Conservation (phyloP, 225 moss, liverwort and hornwort species). For the Marchantia paleacea region DNA sequence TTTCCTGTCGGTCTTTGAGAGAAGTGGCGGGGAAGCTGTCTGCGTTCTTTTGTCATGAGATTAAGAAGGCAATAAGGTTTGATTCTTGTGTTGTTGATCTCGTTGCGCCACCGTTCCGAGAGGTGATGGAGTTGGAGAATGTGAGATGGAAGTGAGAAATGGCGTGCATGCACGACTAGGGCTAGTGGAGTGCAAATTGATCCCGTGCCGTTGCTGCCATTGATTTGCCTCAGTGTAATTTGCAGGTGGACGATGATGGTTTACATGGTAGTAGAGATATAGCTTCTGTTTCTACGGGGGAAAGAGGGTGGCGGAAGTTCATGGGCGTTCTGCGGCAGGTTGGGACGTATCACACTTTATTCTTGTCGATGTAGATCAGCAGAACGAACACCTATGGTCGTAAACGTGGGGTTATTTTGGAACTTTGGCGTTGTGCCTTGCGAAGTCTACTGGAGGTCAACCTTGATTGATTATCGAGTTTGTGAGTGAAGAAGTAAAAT, state of each 20-base stretch:
- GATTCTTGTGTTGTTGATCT: neutral
- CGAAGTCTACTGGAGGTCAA: neutral
- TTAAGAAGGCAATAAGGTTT: neutral
- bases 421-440: neutral
- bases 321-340: neutral
- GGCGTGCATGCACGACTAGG: constrained; percentile 8
- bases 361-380: neutral
- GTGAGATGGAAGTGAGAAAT: neutral
- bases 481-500: neutral
- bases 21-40: neutral
- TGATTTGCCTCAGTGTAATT: constrained; percentile 6
- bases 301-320: neutral
- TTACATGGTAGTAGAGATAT: neutral
- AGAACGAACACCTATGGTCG: neutral
- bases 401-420: neutral
- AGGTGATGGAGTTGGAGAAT: neutral
- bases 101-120: neutral
- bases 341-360: neutral
- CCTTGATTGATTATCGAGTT: neutral
- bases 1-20: neutral
- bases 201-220: neutral
- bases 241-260: neutral
- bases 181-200: neutral
- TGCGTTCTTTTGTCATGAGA: neutral
- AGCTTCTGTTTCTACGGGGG: neutral